phyloP scores from a whole-genome alignment of 805 yeast species.

The Barnettozyma pratensis region DNA sequence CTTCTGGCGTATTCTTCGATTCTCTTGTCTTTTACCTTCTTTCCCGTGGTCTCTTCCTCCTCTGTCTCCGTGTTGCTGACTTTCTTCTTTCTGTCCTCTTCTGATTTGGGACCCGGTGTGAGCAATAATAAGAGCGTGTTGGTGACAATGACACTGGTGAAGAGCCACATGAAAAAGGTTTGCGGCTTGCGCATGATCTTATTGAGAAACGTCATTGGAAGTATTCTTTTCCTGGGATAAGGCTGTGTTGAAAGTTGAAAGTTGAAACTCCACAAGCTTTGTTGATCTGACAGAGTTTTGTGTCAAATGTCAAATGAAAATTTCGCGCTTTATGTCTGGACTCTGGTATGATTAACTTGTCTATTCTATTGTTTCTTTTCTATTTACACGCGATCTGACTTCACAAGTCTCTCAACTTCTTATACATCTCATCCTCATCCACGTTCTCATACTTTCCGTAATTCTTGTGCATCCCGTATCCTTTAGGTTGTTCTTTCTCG shows the following conservation, averaged over 20 bases:
- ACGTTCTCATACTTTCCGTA: constrained; percentile 10
- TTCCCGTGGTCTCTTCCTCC: neutral
- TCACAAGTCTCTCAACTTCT: constrained; percentile 20
- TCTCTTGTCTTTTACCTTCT: neutral
- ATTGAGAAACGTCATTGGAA: constrained; percentile 5
- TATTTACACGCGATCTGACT: neutral
- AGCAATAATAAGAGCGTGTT: neutral
- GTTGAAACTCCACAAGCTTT: no score
- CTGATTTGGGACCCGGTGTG: neutral
- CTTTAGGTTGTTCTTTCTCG: constrained; percentile 9
- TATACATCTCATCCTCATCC: constrained; percentile 15
- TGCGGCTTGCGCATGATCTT: constrained; percentile 2
- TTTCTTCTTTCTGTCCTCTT: neutral
- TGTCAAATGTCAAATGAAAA: no score
- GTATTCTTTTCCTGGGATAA: no score
- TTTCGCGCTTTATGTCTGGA: no score
- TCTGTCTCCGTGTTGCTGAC: neutral
- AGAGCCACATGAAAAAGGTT: constrained; percentile 1
- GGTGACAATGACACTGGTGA: constrained; percentile 3
- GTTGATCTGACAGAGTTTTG: no score
- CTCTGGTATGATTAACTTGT: neutral
- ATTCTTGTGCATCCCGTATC: neutral
- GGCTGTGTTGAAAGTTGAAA: no score
- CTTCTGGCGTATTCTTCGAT: neutral
- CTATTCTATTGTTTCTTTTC: neutral